phyloP scores from a whole-genome alignment of 805 yeast species.

The Lachancea cidri region DNA sequence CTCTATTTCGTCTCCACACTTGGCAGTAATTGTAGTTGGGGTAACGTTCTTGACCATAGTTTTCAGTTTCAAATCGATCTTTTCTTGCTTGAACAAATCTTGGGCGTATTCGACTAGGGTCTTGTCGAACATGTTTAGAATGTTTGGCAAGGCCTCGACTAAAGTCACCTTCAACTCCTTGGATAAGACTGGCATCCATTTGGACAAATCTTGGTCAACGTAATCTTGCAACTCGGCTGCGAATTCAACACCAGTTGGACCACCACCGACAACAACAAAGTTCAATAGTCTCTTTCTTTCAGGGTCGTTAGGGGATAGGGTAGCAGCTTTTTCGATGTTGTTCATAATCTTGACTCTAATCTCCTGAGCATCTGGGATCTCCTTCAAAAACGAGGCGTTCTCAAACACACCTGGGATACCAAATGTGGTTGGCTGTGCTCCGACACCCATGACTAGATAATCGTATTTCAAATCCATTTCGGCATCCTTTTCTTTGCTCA shows the following conservation, averaged over 20 bases:
- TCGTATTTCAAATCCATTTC: constrained; percentile 58
- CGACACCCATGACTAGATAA: constrained; percentile 86
- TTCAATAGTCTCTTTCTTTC: constrained; percentile 82
- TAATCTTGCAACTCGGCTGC: constrained; percentile 96
- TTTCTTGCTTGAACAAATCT: constrained; percentile 60
- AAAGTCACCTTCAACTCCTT: constrained; percentile 77
- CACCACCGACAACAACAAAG: constrained; percentile 95
- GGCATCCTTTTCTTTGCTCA: constrained; percentile 42
- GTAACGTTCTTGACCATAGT: constrained; percentile 88
- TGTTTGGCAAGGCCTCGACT: constrained; percentile 89
- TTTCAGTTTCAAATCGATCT: constrained; percentile 71
- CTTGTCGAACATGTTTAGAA: constrained; percentile 67
- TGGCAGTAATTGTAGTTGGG: constrained; percentile 62
- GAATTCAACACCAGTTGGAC: constrained; percentile 97
- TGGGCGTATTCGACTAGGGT: constrained; percentile 74
- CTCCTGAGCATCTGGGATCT: constrained; percentile 79
- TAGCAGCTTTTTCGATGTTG: constrained; percentile 81
- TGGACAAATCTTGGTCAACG: constrained; percentile 81
- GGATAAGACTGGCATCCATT: constrained; percentile 85
- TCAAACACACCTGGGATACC: constrained; percentile 93
- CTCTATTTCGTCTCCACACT: constrained; percentile 63
- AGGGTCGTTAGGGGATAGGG: constrained; percentile 63
- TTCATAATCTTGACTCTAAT: constrained; percentile 81
- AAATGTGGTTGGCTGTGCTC: constrained; percentile 91
- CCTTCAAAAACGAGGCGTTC: constrained; percentile 83